Evolutionary conservation across 805 yeast genomes (phyloP).

Genomic region (Citeromyces nyonsensis): DNA sequence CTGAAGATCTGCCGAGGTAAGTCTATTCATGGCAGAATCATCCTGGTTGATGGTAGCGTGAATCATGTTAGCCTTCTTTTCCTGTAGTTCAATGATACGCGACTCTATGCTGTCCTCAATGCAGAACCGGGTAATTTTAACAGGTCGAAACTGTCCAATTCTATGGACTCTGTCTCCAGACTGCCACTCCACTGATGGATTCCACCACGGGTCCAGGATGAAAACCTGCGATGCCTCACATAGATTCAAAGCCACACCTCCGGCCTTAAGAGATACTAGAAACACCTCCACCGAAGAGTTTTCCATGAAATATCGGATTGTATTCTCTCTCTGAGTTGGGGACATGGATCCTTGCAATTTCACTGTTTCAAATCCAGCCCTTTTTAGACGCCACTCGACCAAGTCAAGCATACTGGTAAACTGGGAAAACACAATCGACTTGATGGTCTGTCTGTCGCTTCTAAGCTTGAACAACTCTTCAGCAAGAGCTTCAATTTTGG

Average conservation of each 20-base stretch:
- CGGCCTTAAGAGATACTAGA: conserved; percentile 89
- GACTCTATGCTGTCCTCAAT: conserved; percentile 96
- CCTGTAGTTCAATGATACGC: conserved; percentile 89
- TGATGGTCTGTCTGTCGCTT: conserved; percentile 78
- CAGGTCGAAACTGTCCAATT: conserved; percentile 93
- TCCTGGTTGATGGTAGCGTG: conserved; percentile 92
- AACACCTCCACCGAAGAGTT: conserved; percentile 88
- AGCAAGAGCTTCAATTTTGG: conserved; percentile 90
- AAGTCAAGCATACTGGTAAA: conserved; percentile 93
- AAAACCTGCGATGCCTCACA: conserved; percentile 97
- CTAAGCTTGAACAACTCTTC: conserved; percentile 83
- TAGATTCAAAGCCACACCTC: conserved; percentile 93
- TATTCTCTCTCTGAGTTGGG: conserved; percentile 85
- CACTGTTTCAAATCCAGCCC: conserved; percentile 93
- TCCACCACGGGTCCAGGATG: conserved; percentile 98
- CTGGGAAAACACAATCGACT: conserved; percentile 94
- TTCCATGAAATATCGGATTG: conserved; percentile 84
- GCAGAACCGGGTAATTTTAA: conserved; percentile 79
- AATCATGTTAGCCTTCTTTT: conserved; percentile 96
- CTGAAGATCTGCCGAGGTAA: conserved; percentile 91
- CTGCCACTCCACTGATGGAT: conserved; percentile 97
- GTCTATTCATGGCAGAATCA: conserved; percentile 73
- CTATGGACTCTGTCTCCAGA: conserved; percentile 96
- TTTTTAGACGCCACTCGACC: conserved; percentile 86
- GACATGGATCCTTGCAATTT: conserved; percentile 95